Base-by-base conservation (phyloP, 176 grass and related monocot species). In the Zea luxurians region DNA sequence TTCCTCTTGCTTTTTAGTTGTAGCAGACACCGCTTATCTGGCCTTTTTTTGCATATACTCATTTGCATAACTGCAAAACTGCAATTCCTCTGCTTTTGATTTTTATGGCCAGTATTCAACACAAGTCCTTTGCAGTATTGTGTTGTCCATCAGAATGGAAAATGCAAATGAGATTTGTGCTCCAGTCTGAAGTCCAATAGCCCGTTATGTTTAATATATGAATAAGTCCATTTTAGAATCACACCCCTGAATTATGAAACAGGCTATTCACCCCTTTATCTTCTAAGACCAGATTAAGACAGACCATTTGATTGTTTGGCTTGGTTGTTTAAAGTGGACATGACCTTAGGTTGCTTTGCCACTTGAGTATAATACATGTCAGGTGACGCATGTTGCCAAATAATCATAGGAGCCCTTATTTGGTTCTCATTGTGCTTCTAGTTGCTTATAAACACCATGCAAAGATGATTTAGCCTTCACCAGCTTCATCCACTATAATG, bases 111-210 rank as follows among this genome's bases (percentile, higher is more conserved):
- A 50, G 0, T 60, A 61, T 10, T 61, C 42, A 61, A 72, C 35
- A 60, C 15, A 48, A 27, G 2, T n/a, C 42, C 58, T 78, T 53
- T 74, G 17, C 55, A 36, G 67, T 69, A 42, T 61, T 55, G 4
- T 67, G n/a, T 83, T 27, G 27, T 84, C 83, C 46, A 75, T 84
- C 12, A 47, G 58, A 57, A 75, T 27, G 38, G 16, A 48, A 76
- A 55, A 64, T 69, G 37, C 13, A 47, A 55, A 75, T 17, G 70
- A 70, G 13, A 17, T 46, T 70, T 62, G 63, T 68, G 34, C 75
- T 20, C 62, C 62, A 55, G 12, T 48, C 10, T 79, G 62, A 62
- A 75, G 41, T n/a, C 54, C 5, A 17, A 41, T 38, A 13, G 2
- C 21, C 68, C 18, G 17, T 77, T 70, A 77, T 55, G 8, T 67